phyloP scores from a whole-genome alignment of 73 alveolate species.

The Paramecium sonneborni region DNA sequence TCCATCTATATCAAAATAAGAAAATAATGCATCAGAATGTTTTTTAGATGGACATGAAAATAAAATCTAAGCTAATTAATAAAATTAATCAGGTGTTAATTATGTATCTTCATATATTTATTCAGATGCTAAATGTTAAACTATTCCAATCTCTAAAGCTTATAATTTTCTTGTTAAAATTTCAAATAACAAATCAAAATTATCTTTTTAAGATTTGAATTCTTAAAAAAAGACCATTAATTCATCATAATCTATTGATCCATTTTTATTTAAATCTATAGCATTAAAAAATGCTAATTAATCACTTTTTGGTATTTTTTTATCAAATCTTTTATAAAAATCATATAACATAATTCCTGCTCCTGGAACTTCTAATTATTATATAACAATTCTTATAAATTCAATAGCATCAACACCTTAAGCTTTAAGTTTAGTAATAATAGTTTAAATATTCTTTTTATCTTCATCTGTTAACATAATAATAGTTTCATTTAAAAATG shows the following conservation, averaged over 20 bases:
- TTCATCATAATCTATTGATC: conserved; percentile 65
- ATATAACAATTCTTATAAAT: neutral
- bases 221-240: conserved; percentile 48
- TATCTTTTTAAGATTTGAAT: conserved; percentile 27
- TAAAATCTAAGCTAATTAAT: neutral
- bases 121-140: conserved; percentile 27
- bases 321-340: conserved; percentile 21
- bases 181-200: conserved; percentile 13
- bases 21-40: conserved; percentile 50
- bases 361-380: conserved; percentile 1
- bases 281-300: conserved; percentile 50
- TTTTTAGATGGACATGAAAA: conserved; percentile 20
- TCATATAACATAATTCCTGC: conserved; percentile 43
- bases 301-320: conserved; percentile 54
- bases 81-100: neutral
- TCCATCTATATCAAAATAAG: conserved; percentile 1
- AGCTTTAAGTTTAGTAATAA: neutral
- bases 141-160: conserved; percentile 41
- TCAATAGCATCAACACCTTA: conserved; percentile 46
- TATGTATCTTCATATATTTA: conserved; percentile 9
- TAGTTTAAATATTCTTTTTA: neutral
- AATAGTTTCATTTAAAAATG: neutral
- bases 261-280: conserved; percentile 59
- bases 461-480: conserved; percentile 11
- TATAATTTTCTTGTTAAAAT: conserved; percentile 44